A percentile compares a stretch with the other conserved stretches of the same genome.
These are phyloP conservation scores for Leccinum subgranulosum DNA, from an alignment of 768 basidiomycete genomes.

Conservation along the genomic window DNA sequence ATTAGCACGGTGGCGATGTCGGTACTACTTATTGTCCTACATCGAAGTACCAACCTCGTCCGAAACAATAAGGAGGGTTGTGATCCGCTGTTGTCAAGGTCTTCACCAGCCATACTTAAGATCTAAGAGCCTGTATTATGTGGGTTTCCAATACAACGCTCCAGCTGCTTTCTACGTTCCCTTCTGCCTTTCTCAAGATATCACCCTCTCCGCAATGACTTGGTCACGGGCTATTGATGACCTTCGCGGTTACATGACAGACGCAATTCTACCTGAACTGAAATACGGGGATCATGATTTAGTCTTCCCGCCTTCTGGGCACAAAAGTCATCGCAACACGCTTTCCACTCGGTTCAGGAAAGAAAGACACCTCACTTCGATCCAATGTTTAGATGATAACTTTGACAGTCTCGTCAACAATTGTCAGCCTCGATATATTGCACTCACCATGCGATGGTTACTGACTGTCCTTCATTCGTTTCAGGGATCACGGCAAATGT, in stretches of 20 bases:
- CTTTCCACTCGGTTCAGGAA: constrained; percentile 33
- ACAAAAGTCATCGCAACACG: constrained; percentile 35
- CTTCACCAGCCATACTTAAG: constrained; percentile 10
- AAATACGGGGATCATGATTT: constrained; percentile 24
- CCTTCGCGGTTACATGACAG: constrained; percentile 33
- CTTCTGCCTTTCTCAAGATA: not conserved
- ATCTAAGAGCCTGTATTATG: constrained; percentile 7
- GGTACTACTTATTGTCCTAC: not conserved
- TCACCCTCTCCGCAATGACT: constrained; percentile 15
- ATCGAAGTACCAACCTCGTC: not conserved
- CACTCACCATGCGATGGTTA: not conserved
- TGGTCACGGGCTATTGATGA: constrained; percentile 30
- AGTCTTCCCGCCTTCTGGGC: constrained; percentile 21
- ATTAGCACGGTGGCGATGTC: constrained; percentile 3
- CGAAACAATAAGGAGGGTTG: constrained; percentile 20
- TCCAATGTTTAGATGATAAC: constrained; percentile 23
- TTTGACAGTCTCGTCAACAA: constrained; percentile 29
- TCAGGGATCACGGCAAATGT: constrained; percentile 28
- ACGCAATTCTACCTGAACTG: constrained; percentile 32
- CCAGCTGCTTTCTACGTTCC: not conserved
- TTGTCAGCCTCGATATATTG: constrained; percentile 20
- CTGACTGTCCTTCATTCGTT: not conserved
- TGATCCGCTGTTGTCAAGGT: constrained; percentile 22
- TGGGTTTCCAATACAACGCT: not conserved
- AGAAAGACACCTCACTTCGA: constrained; percentile 31